These are phyloP conservation scores for Castanopsis chinensis DNA, from an alignment of 306 rosid species.

Conservation along the genomic window DNA sequence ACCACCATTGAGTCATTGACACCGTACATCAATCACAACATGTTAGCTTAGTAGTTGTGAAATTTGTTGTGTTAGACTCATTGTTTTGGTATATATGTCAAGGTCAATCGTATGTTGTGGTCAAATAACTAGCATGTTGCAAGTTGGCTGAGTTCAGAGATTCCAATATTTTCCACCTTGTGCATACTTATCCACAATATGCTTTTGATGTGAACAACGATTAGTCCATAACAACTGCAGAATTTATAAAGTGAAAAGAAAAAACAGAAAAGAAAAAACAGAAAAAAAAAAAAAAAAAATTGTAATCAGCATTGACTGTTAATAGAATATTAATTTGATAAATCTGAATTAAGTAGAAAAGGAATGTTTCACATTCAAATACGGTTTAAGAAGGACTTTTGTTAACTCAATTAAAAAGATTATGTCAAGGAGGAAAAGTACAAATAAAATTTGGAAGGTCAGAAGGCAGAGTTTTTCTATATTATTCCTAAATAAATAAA, in stretches of 20 bases:
- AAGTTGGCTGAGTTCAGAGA: not conserved
- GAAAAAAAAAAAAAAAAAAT: not conserved
- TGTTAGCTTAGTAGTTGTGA: no score
- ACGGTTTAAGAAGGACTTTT: conserved; percentile 1
- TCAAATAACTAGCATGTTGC: not conserved
- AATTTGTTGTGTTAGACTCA: no score
- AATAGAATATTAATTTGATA: not conserved
- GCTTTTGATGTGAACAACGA: conserved; percentile 1
- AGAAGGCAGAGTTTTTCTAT: not conserved
- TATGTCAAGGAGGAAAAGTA: not conserved
- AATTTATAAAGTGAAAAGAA: not conserved
- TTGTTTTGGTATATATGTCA: conserved; percentile 11
- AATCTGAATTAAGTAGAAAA: not conserved
- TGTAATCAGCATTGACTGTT: not conserved
- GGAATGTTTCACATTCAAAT: conserved; percentile 2
- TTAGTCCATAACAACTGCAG: not conserved
- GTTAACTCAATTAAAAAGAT: not conserved
- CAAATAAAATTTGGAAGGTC: conserved; percentile 2
- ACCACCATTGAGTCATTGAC: no score
- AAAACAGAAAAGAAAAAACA: not conserved
- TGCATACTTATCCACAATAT: not conserved
- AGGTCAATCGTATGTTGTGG: not conserved
- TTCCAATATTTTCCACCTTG: not conserved
- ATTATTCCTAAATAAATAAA: not conserved
- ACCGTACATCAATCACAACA: no score